Conservation (phyloP, 2,329 filamentous ascomycete species). For the Clonostachys rhizophaga region DNA sequence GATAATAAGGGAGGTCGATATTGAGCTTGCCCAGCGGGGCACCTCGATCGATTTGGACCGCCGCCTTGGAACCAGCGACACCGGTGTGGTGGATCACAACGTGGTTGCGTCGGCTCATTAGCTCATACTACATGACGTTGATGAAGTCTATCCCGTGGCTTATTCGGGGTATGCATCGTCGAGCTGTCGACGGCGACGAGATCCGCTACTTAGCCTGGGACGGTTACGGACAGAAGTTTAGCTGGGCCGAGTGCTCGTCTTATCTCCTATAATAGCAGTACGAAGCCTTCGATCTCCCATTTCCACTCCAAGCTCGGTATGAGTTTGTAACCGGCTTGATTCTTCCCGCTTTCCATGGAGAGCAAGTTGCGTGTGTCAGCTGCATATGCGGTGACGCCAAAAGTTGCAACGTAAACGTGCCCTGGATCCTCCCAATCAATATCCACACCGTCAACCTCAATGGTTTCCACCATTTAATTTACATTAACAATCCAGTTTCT, state of each 20-base stretch:
- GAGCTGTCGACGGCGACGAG: constrained; percentile 62
- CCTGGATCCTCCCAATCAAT: no score
- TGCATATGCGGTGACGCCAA: no score
- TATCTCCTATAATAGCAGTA: constrained; percentile 53
- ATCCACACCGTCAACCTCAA: no score
- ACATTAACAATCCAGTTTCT: no score
- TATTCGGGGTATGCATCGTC: constrained; percentile 55
- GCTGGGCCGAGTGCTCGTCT: constrained; percentile 49
- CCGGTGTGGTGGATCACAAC: constrained; percentile 61
- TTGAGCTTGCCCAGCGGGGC: constrained; percentile 48
- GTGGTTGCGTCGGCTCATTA: constrained; percentile 65
- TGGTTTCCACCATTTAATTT: no score
- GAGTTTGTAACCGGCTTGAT: constrained; percentile 65
- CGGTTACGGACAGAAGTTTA: constrained; percentile 63
- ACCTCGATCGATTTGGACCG: constrained; percentile 50
- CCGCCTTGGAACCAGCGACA: constrained; percentile 46
- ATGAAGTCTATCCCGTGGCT: constrained; percentile 57
- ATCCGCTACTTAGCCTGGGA: constrained; percentile 59
- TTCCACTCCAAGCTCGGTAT: constrained; percentile 54
- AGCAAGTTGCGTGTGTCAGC: background rate
- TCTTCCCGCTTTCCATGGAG: constrained; percentile 42
- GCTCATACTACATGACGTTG: constrained; percentile 67
- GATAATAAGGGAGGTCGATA: constrained; percentile 63
- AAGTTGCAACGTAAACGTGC: background rate
- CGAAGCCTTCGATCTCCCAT: constrained; percentile 60